Percentiles rank a stretch among this genome's conserved stretches.
Conservation (phyloP, 2,329 filamentous ascomycete species). For the Ceratocystis destructans region DNA sequence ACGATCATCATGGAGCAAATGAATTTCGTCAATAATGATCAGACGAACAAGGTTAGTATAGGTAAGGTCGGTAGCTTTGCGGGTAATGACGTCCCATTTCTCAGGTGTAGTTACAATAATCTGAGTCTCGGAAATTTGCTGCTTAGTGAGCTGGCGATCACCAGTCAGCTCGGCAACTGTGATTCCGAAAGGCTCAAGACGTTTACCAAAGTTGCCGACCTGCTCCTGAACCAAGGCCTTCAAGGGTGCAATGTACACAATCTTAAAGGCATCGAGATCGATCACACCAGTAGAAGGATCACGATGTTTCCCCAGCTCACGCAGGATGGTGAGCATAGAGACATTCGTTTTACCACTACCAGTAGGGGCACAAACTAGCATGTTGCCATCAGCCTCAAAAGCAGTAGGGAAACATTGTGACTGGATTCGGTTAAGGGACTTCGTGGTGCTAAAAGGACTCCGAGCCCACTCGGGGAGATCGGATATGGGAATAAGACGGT, state of each 20-base stretch:
- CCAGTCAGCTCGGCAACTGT: slow-evolving; percentile 91
- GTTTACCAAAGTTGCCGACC: slow-evolving; percentile 90
- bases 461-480: slow-evolving; percentile 90
- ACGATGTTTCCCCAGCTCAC: slow-evolving; percentile 91
- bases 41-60: slow-evolving; percentile 96
- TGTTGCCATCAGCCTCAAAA: slow-evolving; percentile 88
- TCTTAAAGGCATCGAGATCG: slow-evolving; percentile 93
- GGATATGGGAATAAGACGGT: slow-evolving; percentile 68
- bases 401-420: slow-evolving; percentile 84
- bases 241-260: slow-evolving; percentile 90
- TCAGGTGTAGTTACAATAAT: slow-evolving; percentile 97
- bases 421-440: slow-evolving; percentile 87
- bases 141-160: slow-evolving; percentile 94
- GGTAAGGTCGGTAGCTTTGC: slow-evolving; percentile 90
- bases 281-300: slow-evolving; percentile 84
- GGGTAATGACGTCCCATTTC: slow-evolving; percentile 98
- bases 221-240: slow-evolving; percentile 96
- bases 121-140: slow-evolving; percentile 95
- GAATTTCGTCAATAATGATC: slow-evolving; percentile 95
- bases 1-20: slow-evolving; percentile 92
- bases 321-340: slow-evolving; percentile 89
- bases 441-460: slow-evolving; percentile 69
- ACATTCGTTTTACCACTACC: slow-evolving; percentile 98
- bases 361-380: slow-evolving; percentile 94
- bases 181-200: slow-evolving; percentile 81